Evolutionary conservation across 2,329 filamentous ascomycete species (phyloP), one percentile per base, ranked within the genome.

Genomic region (Juglanconis sp.): DNA sequence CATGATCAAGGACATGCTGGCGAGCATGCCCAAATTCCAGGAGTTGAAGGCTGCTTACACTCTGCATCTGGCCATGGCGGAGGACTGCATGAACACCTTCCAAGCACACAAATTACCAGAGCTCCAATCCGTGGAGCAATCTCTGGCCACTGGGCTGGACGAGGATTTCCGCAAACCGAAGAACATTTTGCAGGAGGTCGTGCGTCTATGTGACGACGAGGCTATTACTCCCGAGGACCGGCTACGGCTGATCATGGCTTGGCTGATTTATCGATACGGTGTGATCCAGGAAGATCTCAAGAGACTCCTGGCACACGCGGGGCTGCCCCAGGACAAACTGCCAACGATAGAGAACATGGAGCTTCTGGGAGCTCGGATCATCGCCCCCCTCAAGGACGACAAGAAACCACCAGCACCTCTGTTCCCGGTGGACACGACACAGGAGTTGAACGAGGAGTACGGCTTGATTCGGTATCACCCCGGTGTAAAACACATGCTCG

Each of bases 1-100:
- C 74, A 89, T 91, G 32, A 96, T 99, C 74, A 92, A 95, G 70
- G 93, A 97, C 74, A 99, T 99, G 95, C 79, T 99, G 77, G 95
- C 92, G 13, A 94, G 93, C 8, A 77, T 99, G 61, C 92, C 93
- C 11, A 91, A 98, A 70, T 99, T 97, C 70, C 91, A 96, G 69
- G 90, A 96, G 74, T 91, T 95, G 81, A 97, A 98, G 73, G 92
- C 96, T 71, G 88, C 91, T 1, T 99, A 98, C 73, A 95, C 93
- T 0, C 79, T 99, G 57, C 95, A 99, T 74, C 80, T 99, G 47
- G 94, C 88, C 66, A 98, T 99, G 94, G 95, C 95, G 1, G 90
- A 97, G 72, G 92, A 96, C 72, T 96, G 92, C 72, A 98, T 98
- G 93, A 92, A 92, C 67, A 85, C 90, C 42, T 99, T 99, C 68